These are phyloP conservation scores for Colletotrichum acutatum DNA, from an alignment of 2,329 filamentous ascomycete species.

Conservation along the genomic window DNA sequence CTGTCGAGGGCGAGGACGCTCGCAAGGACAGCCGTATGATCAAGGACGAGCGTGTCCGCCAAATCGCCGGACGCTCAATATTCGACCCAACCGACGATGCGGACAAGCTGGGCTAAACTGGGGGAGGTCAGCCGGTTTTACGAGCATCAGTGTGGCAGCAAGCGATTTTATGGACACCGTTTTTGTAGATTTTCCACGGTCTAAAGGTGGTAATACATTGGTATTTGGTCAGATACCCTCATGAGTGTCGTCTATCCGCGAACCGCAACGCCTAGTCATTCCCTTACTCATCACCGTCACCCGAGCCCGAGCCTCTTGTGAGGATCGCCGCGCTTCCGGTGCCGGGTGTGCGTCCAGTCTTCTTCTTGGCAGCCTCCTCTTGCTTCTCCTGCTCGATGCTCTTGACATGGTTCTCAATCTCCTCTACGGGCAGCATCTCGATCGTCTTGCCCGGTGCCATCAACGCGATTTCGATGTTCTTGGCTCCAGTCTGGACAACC, in stretches of 20 bases:
- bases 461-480: constrained; percentile 99
- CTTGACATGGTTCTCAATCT: constrained; percentile 98
- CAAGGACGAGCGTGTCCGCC: constrained; percentile 84
- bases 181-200: constrained; percentile 36
- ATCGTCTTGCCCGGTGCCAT: constrained; percentile 93
- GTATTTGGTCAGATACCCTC: constrained; percentile 39
- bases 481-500: constrained; percentile 97
- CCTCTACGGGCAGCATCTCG: constrained; percentile 93
- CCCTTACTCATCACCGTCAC: constrained; percentile 43
- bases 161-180: constrained; percentile 31
- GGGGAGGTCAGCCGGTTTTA: constrained; percentile 26
- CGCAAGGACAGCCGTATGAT: constrained; percentile 90
- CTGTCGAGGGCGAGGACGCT: constrained; percentile 92
- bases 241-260: constrained; percentile 33
- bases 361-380: constrained; percentile 97
- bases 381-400: constrained; percentile 99
- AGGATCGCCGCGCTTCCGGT: constrained; percentile 78
- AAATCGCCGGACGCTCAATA: constrained; percentile 67
- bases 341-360: constrained; percentile 80
- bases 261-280: constrained; percentile 31
- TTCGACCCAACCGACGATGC: constrained; percentile 82
- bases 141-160: constrained; percentile 17
- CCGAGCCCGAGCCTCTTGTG: constrained; percentile 67
- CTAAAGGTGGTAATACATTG: constrained; percentile 52
- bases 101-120: constrained; percentile 76